phyloP scores from a whole-genome alignment of 2,329 filamentous ascomycete species.

The Myrmaecium sp. region DNA sequence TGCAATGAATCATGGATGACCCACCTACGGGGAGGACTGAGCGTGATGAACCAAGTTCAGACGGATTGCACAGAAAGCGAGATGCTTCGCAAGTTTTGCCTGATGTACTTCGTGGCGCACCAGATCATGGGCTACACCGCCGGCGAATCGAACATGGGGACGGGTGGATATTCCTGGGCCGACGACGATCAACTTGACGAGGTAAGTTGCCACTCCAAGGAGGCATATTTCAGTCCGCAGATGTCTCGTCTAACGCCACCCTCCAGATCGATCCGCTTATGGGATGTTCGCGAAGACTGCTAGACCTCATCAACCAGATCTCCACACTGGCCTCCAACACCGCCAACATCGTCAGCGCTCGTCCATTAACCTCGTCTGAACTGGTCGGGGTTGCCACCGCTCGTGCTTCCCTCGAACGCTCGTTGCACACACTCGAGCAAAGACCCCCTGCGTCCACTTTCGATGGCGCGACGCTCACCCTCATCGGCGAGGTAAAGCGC shows the following conservation, averaged over 20 bases:
- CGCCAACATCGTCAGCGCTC: neutral
- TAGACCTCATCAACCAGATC: conserved; percentile 11
- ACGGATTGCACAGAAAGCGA: conserved; percentile 5
- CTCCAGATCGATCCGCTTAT: conserved; percentile 17
- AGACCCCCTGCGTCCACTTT: conserved; percentile 3
- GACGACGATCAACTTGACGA: conserved; percentile 11
- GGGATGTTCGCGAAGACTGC: conserved; percentile 16
- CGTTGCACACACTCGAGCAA: conserved; percentile 1
- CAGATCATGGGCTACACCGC: conserved; percentile 15
- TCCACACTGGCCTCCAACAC: conserved; percentile 4
- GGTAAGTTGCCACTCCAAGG: too few species aligned
- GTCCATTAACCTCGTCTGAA: neutral
- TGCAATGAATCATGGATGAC: conserved; percentile 16
- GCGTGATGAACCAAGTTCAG: conserved; percentile 9
- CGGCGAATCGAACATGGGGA: conserved; percentile 5
- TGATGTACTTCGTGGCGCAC: conserved; percentile 18
- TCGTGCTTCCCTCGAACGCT: neutral
- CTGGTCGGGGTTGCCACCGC: neutral
- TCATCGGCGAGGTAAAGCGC: conserved; percentile 14
- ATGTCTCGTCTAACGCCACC: too few species aligned
- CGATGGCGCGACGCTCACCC: conserved; percentile 8
- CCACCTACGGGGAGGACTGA: conserved; percentile 14
- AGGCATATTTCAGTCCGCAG: too few species aligned
- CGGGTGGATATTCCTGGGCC: conserved; percentile 7
- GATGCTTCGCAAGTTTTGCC: conserved; percentile 10